Conservation (phyloP, 75 land plant genomes). For the Cunninghamia lanceolata region DNA sequence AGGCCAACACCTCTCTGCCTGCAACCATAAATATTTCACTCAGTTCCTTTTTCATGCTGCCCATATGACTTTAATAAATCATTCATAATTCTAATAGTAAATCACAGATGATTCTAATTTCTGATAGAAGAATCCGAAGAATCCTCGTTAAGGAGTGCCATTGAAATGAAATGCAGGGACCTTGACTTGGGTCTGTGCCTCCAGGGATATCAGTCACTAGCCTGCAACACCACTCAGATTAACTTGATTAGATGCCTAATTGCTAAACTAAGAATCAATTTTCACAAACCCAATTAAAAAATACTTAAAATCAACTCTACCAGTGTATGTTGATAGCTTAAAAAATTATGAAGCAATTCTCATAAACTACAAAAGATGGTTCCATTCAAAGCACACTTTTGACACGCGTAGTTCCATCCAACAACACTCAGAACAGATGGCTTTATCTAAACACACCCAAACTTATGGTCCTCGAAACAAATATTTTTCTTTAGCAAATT, state of each 20-base stretch:
- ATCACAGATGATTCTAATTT: too few relatives aligned
- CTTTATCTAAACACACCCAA: too few relatives aligned
- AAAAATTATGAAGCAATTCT: too few relatives aligned
- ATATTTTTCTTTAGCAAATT: too few relatives aligned
- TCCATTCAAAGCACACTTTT: too few relatives aligned
- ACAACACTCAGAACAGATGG: too few relatives aligned
- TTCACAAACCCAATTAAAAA: not conserved
- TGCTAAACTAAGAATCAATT: not conserved
- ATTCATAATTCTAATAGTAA: not conserved
- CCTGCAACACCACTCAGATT: slow-evolving; percentile 32
- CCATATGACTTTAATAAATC: not conserved
- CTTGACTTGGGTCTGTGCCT: slow-evolving; percentile 49
- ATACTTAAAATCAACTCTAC: not conserved
- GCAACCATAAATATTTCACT: not conserved
- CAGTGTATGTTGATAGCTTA: too few relatives aligned
- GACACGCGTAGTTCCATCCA: too few relatives aligned
- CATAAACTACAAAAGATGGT: too few relatives aligned
- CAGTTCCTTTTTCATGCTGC: not conserved
- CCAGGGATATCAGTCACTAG: slow-evolving; percentile 80
- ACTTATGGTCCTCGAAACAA: too few relatives aligned
- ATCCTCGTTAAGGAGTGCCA: not conserved
- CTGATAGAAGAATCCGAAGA: too few relatives aligned
- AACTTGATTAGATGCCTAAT: not conserved
- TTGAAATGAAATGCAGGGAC: slow-evolving; percentile 5
- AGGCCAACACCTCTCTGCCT: slow-evolving; percentile 66